These are phyloP conservation scores for Populus alba DNA, from an alignment of 345 rosid species.

Conservation along the genomic window DNA sequence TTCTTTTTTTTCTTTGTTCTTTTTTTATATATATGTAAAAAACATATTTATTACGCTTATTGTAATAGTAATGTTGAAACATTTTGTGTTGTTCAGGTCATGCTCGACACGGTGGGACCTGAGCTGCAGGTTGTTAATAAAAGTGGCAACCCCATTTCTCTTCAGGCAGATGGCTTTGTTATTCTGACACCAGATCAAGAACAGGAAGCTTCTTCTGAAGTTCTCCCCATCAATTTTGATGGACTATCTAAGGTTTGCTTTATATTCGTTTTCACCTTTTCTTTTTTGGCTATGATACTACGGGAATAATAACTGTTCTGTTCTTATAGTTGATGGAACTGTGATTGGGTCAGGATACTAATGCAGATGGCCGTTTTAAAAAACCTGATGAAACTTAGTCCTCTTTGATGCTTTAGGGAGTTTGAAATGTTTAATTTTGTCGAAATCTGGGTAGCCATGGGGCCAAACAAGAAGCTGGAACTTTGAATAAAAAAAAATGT, in stretches of 20 bases:
- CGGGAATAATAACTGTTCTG: not conserved
- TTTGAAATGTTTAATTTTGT: not conserved
- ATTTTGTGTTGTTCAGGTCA: slow-evolving; percentile 46
- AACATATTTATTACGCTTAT: not conserved
- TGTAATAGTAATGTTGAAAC: not conserved
- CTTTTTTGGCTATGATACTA: not conserved
- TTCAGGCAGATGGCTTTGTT: slow-evolving; percentile 68
- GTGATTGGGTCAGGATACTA: not conserved
- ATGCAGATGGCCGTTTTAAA: not conserved
- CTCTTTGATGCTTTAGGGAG: not conserved
- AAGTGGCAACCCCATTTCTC: slow-evolving; percentile 65
- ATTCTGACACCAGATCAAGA: slow-evolving; percentile 75
- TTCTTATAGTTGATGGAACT: not conserved
- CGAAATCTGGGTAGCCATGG: not conserved
- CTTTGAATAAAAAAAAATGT: not conserved
- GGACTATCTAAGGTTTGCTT: slow-evolving; percentile 70
- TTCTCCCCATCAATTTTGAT: slow-evolving; percentile 86
- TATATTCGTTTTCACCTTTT: too few relatives aligned
- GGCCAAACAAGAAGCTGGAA: not conserved
- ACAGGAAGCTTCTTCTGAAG: slow-evolving; percentile 73
- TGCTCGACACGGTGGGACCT: slow-evolving; percentile 94
- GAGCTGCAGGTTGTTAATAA: slow-evolving; percentile 90
- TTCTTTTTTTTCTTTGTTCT: not conserved
- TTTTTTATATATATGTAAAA: not conserved
- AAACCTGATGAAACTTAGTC: not conserved